These are phyloP conservation scores for Tricholoma hemisulphureum DNA, from an alignment of 768 basidiomycete species.

Conservation along the genomic window DNA sequence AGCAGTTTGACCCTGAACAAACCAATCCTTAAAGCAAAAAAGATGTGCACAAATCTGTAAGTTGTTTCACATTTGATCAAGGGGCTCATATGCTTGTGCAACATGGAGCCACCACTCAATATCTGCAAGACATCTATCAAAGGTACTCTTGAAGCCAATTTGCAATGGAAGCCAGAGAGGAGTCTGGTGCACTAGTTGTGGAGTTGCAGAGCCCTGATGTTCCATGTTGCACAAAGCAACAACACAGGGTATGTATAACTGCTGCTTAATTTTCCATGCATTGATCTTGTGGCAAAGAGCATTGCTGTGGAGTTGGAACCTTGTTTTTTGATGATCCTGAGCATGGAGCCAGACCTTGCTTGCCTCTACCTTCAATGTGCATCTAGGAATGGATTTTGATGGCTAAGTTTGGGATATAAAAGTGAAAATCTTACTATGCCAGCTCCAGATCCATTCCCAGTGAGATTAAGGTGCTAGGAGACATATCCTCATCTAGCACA, in stretches of 20 bases:
- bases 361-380: not conserved
- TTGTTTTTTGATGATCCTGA: conserved; percentile 8
- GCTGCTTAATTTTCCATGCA: conserved; percentile 12
- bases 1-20: conserved; percentile 19
- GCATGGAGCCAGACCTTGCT: conserved; percentile 2
- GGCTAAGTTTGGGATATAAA: not conserved
- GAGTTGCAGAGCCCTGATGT: not conserved
- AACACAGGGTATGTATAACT: conserved; percentile 12
- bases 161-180: conserved; percentile 25
- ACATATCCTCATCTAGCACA: conserved; percentile 8
- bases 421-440: conserved; percentile 15
- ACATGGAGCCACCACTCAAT: conserved; percentile 22
- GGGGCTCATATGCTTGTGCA: conserved; percentile 25
- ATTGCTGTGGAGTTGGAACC: conserved; percentile 9
- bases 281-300: conserved; percentile 8
- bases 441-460: conserved; percentile 16
- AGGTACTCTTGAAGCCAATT: not conserved
- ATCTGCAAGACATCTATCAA: not conserved
- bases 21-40: conserved; percentile 19
- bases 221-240: not conserved
- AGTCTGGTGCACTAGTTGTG: not conserved
- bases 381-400: not conserved
- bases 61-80: conserved; percentile 17
- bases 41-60: conserved; percentile 22
- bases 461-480: conserved; percentile 8